These are phyloP conservation scores for Populus trichocarpa DNA, from an alignment of 441 rosid species.

Conservation along the genomic window DNA sequence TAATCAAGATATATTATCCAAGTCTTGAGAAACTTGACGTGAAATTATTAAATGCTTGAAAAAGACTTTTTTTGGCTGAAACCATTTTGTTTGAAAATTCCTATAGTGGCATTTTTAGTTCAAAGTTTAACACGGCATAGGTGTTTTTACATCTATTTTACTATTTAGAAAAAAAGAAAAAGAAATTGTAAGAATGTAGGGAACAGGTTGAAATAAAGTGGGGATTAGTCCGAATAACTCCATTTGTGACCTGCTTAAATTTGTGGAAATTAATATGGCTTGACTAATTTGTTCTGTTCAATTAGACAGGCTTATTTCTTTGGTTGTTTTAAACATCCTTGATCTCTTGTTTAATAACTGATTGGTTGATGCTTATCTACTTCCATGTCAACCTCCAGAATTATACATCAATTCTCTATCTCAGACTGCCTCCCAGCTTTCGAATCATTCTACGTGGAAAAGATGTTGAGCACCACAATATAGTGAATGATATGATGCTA, in stretches of 20 bases:
- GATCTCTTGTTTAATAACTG: not conserved
- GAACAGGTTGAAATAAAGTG: too few species aligned
- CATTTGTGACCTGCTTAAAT: not conserved
- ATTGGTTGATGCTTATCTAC: conserved; percentile 3
- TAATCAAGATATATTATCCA: too few species aligned
- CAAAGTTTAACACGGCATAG: too few species aligned
- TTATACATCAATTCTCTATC: conserved; percentile 83
- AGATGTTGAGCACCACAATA: conserved; percentile 89
- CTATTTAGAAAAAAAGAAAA: too few species aligned
- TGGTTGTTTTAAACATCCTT: not conserved
- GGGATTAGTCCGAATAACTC: not conserved
- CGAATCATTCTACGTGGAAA: conserved; percentile 86
- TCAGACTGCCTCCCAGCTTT: conserved; percentile 74
- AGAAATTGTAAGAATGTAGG: too few species aligned
- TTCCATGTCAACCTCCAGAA: conserved; percentile 45
- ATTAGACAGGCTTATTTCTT: not conserved
- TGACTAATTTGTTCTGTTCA: not conserved
- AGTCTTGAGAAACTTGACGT: too few species aligned
- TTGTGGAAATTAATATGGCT: not conserved
- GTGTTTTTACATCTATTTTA: too few species aligned
- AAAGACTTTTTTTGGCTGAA: too few species aligned
- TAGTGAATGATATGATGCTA: conserved; percentile 93
- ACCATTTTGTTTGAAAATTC: too few species aligned
- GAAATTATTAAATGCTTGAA: too few species aligned
- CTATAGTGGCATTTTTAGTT: too few species aligned